Evolutionary conservation across 768 basidiomycete genomes (phyloP).

Genomic region (Mycena albidolilacea): DNA sequence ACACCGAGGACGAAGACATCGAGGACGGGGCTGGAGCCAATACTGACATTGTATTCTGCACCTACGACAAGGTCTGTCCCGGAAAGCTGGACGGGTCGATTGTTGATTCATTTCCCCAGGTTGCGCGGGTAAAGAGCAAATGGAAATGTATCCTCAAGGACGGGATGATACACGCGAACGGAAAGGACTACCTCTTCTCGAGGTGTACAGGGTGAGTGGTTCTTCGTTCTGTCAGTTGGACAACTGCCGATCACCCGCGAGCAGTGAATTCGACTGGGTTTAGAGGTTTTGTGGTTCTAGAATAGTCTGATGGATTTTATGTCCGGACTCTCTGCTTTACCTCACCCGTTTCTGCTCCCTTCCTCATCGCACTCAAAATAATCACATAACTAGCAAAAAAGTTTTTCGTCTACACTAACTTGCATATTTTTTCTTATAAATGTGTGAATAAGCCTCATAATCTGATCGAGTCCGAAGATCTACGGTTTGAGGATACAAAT

Average conservation of each 20-base stretch:
- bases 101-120: constrained; percentile 62
- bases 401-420: neutral
- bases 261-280: constrained; percentile 39
- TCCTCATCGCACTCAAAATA: constrained; percentile 4
- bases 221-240: neutral
- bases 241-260: neutral
- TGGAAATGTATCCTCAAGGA: constrained; percentile 99
- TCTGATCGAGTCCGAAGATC: no score
- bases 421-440: no score
- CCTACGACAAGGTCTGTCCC: constrained; percentile 93
- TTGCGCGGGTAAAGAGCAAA: constrained; percentile 99
- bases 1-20: constrained; percentile 89
- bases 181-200: constrained; percentile 96
- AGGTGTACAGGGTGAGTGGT: constrained; percentile 94
- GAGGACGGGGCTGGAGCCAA: constrained; percentile 83
- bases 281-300: constrained; percentile 6
- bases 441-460: no score
- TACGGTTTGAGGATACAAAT: no score
- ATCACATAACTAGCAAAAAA: constrained; percentile 12
- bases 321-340: neutral
- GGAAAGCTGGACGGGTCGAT: neutral
- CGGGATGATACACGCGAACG: constrained; percentile 97
- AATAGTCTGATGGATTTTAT: neutral
- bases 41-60: constrained; percentile 96
- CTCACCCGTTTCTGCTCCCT: neutral